phyloP scores from a whole-genome alignment of 116 monocot genomes.

The Trichopus zeylanicus region DNA sequence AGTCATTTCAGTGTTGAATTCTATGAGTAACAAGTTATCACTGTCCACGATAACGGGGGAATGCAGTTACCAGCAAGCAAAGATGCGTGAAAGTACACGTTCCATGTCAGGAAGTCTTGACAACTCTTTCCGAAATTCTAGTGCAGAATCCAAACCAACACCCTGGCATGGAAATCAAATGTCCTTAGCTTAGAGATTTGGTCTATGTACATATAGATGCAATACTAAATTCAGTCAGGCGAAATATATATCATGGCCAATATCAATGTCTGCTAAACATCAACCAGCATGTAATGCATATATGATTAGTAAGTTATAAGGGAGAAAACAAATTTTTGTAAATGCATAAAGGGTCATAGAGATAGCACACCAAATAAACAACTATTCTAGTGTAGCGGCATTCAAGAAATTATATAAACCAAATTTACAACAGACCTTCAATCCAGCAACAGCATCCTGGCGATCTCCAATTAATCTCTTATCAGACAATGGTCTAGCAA shows the following conservation, averaged over 20 bases:
- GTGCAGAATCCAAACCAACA: constrained; percentile 28
- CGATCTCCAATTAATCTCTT: constrained; percentile 51
- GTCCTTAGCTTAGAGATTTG: neutral
- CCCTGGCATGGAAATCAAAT: constrained; percentile 26
- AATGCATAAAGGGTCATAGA: neutral
- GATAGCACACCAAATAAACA: neutral
- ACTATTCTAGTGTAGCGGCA: neutral
- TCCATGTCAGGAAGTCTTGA: constrained; percentile 86
- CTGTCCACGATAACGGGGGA: neutral
- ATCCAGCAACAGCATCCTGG: constrained; percentile 73
- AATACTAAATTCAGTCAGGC: neutral
- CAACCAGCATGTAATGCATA: neutral
- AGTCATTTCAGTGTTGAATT: neutral
- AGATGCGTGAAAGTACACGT: constrained; percentile 77
- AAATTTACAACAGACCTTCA: constrained; percentile 45
- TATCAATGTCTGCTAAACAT: neutral
- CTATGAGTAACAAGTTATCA: neutral
- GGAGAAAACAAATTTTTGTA: neutral
- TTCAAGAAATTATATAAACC: neutral
- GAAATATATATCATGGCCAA: neutral
- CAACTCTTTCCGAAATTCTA: constrained; percentile 70
- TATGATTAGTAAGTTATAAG: neutral
- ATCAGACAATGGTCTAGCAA: constrained; percentile 69
- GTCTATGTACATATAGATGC: neutral
- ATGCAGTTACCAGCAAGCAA: constrained; percentile 70